Evolutionary conservation across 306 rosid species (phyloP).

Genomic region (Vigna reflexopilosa): DNA sequence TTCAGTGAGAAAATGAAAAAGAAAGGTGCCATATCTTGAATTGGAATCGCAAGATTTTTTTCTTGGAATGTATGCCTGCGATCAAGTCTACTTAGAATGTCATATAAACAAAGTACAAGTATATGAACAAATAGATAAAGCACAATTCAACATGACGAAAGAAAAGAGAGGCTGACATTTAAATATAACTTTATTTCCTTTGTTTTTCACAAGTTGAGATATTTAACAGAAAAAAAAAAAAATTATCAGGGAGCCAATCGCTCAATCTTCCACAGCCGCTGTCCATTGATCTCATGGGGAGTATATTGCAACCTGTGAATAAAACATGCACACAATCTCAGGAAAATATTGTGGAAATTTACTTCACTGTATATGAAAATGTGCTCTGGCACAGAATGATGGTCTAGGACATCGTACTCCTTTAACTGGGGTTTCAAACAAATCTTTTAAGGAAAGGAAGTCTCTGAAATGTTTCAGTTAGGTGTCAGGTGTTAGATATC

Average conservation of each 20-base stretch:
- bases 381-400: not conserved
- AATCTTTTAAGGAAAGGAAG: not conserved
- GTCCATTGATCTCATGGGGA: conserved; percentile 72
- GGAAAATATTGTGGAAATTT: conserved; percentile 18
- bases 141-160: not conserved
- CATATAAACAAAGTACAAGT: not conserved
- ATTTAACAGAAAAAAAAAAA: conserved; percentile 5
- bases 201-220: conserved; percentile 44
- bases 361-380: conserved; percentile 26
- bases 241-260: conserved; percentile 88
- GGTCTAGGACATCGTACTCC: not conserved
- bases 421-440: conserved; percentile 23
- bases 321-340: conserved; percentile 43
- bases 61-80: not conserved
- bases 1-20: too few relatives aligned
- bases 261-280: conserved; percentile 75
- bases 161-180: not conserved
- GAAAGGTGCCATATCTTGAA: too few relatives aligned
- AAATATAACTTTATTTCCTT: conserved; percentile 31
- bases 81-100: conserved; percentile 2
- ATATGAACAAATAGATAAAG: not conserved
- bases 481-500: not conserved
- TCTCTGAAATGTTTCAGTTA: not conserved
- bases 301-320: conserved; percentile 81
- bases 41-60: not conserved